phyloP scores from a whole-genome alignment of 306 rosid species.

The Argentina anserina region DNA sequence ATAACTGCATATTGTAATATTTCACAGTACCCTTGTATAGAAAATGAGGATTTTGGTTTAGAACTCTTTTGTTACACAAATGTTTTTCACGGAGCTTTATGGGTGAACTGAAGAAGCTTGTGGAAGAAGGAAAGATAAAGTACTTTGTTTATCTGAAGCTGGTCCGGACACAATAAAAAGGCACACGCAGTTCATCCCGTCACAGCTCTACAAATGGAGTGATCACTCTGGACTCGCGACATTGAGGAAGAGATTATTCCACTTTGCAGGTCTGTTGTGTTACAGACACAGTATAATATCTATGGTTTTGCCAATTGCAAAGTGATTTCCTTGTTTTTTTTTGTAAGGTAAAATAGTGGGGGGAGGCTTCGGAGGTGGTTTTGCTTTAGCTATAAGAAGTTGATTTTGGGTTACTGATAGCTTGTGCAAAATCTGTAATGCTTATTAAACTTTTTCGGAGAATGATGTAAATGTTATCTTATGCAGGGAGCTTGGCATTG shows the following conservation, averaged over 20 bases:
- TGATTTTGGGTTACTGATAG: neutral
- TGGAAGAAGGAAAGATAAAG: constrained; percentile 71
- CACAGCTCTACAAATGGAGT: constrained; percentile 70
- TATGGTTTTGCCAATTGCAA: neutral
- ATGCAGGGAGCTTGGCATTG: constrained; percentile 63
- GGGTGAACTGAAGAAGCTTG: constrained; percentile 71
- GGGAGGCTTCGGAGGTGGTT: neutral
- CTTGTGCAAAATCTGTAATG: neutral
- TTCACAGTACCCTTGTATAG: neutral
- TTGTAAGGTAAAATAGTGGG: too few relatives aligned
- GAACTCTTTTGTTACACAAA: neutral
- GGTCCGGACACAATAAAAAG: constrained; percentile 66
- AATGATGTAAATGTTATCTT: neutral
- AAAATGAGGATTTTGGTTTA: too few relatives aligned
- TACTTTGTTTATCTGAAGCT: constrained; percentile 76
- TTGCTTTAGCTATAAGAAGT: neutral
- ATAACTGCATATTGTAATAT: neutral
- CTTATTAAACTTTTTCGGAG: neutral
- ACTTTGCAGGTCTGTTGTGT: constrained; percentile 56
- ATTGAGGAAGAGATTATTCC: constrained; percentile 70
- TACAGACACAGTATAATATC: neutral
- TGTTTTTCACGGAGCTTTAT: too few relatives aligned
- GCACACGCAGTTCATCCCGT: constrained; percentile 83
- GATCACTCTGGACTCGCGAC: constrained; percentile 80
- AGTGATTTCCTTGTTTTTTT: neutral